Evolutionary conservation across 192 early-diverging fungal genomes (phyloP).

Genomic region (Backusella westeae): DNA sequence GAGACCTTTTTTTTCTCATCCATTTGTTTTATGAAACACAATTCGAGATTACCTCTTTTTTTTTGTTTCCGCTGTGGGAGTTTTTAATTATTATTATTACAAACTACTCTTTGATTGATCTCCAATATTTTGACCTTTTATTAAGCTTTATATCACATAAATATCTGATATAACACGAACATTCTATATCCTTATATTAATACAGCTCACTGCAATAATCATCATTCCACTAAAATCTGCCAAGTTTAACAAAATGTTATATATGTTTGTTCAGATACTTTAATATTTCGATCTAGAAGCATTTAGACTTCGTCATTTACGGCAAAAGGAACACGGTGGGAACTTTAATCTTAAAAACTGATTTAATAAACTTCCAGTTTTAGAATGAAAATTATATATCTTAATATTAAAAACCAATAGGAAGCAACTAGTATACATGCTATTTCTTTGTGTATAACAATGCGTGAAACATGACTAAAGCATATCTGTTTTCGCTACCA

Average conservation of each 20-base stretch:
- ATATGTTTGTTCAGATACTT: not conserved
- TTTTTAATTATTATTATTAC: not conserved
- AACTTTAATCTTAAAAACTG: not conserved
- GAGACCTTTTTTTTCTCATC: not conserved
- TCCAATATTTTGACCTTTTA: not conserved
- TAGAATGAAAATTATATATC: not conserved
- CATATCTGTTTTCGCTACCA: not conserved
- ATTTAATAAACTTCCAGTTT: not conserved
- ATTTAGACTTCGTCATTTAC: not conserved
- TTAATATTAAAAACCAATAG: not conserved
- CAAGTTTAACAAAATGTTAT: not conserved
- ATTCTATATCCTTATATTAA: not conserved
- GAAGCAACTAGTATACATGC: not conserved
- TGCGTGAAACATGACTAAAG: not conserved
- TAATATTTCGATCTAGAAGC: not conserved
- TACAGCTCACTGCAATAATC: not conserved
- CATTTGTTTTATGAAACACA: not conserved
- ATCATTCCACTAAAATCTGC: not conserved
- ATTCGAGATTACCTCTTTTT: not conserved
- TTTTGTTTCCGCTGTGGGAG: not conserved
- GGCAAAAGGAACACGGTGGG: not conserved
- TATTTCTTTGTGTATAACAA: not conserved
- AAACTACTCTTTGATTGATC: not conserved
- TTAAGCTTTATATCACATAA: not conserved
- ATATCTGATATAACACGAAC: not conserved